Percentiles rank a stretch among this genome's conserved stretches.
Conservation (phyloP, 2,329 filamentous ascomycete species). For the Ophiocordyceps camponoti-leonardi region DNA sequence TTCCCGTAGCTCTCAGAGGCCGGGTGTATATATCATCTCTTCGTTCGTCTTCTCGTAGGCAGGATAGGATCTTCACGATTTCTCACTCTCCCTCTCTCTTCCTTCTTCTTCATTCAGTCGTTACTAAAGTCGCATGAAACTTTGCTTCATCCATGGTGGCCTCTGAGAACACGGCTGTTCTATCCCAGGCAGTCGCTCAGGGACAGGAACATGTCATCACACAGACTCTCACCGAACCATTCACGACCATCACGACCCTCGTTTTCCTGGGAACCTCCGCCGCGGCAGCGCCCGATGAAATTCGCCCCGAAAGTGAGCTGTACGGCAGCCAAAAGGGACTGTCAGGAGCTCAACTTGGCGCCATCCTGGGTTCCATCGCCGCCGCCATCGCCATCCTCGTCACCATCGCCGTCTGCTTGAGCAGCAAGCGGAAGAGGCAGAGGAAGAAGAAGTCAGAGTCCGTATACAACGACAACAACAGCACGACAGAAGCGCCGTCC, state of each 20-base stretch:
- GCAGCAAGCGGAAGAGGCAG: background rate
- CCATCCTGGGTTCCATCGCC: slow-evolving; percentile 21
- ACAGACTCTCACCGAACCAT: slow-evolving; percentile 1
- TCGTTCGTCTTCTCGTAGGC: no score
- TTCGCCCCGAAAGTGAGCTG: background rate
- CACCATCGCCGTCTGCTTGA: slow-evolving; percentile 14
- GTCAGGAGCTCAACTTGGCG: slow-evolving; percentile 20
- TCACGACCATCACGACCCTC: slow-evolving; percentile 1
- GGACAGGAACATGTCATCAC: slow-evolving; percentile 1
- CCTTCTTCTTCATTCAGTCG: background rate
- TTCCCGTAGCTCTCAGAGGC: no score
- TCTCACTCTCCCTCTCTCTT: no score
- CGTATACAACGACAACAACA: background rate
- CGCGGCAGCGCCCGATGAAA: background rate
- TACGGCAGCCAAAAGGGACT: slow-evolving; percentile 8
- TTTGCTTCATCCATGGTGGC: background rate
- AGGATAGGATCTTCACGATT: background rate
- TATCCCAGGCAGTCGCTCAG: background rate
- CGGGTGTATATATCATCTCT: no score
- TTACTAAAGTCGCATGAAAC: background rate
- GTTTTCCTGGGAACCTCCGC: background rate
- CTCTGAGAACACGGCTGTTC: background rate
- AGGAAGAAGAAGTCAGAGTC: background rate
- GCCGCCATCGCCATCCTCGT: slow-evolving; percentile 18
- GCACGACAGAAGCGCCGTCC: background rate